A percentile compares a stretch with the other conserved stretches of the same genome.
Conservation (phyloP, 1,284 basidiomycete genomes). For the Lignosus rhinocerotis region DNA sequence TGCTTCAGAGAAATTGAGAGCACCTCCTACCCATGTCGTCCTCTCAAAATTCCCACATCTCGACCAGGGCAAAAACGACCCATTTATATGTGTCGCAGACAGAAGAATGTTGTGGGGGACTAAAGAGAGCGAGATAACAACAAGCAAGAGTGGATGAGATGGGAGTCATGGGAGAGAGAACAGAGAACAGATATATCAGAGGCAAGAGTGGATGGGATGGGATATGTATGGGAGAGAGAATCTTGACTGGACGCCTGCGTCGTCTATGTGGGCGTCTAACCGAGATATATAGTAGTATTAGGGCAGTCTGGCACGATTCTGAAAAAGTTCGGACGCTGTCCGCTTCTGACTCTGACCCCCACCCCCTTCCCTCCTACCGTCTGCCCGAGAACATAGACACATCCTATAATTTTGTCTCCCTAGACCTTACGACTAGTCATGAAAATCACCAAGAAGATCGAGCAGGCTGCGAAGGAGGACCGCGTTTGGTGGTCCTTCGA, state of each 20-base stretch:
- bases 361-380: slow-evolving; percentile 12
- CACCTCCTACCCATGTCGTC: too few species aligned
- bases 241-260: neutral
- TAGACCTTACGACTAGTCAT: slow-evolving; percentile 44
- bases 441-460: slow-evolving; percentile 92
- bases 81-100: too few species aligned
- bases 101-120: too few species aligned
- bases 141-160: too few species aligned
- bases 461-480: slow-evolving; percentile 78
- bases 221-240: neutral
- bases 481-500: slow-evolving; percentile 96
- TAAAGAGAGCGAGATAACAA: too few species aligned
- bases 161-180: too few species aligned
- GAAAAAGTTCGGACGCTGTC: slow-evolving; percentile 4
- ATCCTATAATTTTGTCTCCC: slow-evolving; percentile 15
- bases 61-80: too few species aligned
- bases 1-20: too few species aligned
- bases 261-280: slow-evolving; percentile 12
- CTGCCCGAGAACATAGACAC: slow-evolving; percentile 17
- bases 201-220: neutral
- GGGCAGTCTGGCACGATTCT: slow-evolving; percentile 14
- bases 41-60: too few species aligned
- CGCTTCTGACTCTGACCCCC: slow-evolving; percentile 15
- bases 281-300: slow-evolving; percentile 1
- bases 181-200: too few species aligned